Base-by-base conservation (phyloP, 495 filamentous ascomycete genomes). In the Saxophila tyrrhenica region DNA sequence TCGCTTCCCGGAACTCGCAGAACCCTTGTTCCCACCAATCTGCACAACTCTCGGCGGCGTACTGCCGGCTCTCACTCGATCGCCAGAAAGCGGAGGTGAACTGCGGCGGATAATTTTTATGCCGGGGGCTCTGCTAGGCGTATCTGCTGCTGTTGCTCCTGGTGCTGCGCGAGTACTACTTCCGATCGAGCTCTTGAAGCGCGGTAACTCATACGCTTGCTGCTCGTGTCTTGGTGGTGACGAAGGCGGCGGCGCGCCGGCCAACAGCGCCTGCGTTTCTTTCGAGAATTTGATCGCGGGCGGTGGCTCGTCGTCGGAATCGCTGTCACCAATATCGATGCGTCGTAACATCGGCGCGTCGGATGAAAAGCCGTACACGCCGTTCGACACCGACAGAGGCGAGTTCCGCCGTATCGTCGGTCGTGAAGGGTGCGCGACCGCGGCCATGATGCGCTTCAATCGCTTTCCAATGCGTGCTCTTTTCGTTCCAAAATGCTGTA, bases 201-300 rank as follows among this genome's bases (percentile, higher is more conserved):
- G 52, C 9, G 56, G 57, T 48, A 49, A 32, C 16, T 50, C 39
- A 17, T 45, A 44, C 13, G 22, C 32, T n/a, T n/a, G n/a, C 3
- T 44, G 56, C 52, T 57, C 57, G 35, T 57, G 55, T 32, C 62
- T 64, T 41, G 42, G 64, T 57, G 66, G 67, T 5, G 67, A 69
- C 16, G 59, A 60, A n/a, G 57, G 56, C 11, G 39, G 50, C 0
- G 49, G 55, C 16, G 52, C 63, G 32, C 67, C 60, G n/a, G 60
- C 68, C 52, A 72, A 56, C 11, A 72, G 48, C 16, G 69, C 68
- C 32, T 66, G 65, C 22, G 68, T 69, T 32, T 67, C 51, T n/a
- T 68, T 67, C 46, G 64, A 70, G 29, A 72, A 63, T 48, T 69
- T 68, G 60, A 69, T 67, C 16, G 65, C 61, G 21, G 65, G 65